A percentile compares a stretch with the other conserved stretches of the same genome.
Evolutionary conservation across 352 stramenopile species (phyloP).

Genomic region (Phytophthora meadii): DNA sequence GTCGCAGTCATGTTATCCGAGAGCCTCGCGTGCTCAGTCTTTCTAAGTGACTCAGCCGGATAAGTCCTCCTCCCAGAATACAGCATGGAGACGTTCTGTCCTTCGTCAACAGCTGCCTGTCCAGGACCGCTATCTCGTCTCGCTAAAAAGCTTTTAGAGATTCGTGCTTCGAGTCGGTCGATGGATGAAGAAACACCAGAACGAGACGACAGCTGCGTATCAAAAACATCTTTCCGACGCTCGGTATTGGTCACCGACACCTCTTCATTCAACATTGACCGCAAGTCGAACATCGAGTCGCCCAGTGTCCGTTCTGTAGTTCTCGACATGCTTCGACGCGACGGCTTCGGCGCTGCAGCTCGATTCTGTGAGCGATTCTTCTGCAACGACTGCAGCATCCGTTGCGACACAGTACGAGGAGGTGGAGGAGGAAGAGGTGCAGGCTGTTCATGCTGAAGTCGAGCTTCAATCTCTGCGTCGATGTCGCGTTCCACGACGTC

Average conservation of each 20-base stretch:
- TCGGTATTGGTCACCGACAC: conserved; percentile 16
- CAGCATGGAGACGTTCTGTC: conserved; percentile 51
- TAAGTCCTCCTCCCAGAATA: conserved; percentile 76
- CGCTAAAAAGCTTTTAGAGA: conserved; percentile 58
- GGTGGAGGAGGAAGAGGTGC: neutral
- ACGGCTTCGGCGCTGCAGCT: conserved; percentile 3
- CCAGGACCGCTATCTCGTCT: conserved; percentile 33
- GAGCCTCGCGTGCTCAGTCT: conserved; percentile 45
- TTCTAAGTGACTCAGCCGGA: conserved; percentile 63
- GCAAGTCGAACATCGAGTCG: conserved; percentile 20
- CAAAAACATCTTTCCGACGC: conserved; percentile 19
- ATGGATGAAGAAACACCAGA: conserved; percentile 43
- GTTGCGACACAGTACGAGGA: conserved; percentile 59
- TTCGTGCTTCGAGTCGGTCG: conserved; percentile 71
- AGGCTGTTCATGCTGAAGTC: conserved; percentile 31
- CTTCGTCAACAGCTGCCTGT: conserved; percentile 24
- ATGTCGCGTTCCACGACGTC: conserved; percentile 74
- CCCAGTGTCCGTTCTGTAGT: neutral
- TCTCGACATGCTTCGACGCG: conserved; percentile 4
- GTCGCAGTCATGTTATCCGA: conserved; percentile 40
- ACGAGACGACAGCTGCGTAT: conserved; percentile 36
- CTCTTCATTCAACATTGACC: conserved; percentile 11
- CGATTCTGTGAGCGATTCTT: conserved; percentile 40
- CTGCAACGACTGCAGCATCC: conserved; percentile 67
- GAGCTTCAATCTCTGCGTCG: conserved; percentile 76